Evolutionary conservation across 2,329 filamentous ascomycete species (phyloP).

Genomic region (Fusarium nurragi): DNA sequence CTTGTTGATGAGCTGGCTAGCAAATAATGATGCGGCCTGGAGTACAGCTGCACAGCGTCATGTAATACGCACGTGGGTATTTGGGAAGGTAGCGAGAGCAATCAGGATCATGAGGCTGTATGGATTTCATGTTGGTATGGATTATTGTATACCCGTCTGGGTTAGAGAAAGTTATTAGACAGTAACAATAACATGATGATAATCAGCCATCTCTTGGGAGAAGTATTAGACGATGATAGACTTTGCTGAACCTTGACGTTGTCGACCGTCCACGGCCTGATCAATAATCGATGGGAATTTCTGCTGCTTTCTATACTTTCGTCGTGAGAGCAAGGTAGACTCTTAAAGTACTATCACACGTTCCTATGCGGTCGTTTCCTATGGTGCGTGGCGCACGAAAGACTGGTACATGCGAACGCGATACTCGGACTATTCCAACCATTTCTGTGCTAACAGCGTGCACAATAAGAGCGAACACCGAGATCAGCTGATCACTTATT

Average conservation of each 20-base stretch:
- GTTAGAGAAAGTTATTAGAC: slow-evolving; percentile 10
- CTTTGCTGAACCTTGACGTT: neutral
- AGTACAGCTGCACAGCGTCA: neutral
- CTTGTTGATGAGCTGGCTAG: slow-evolving; percentile 63
- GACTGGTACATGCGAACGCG: no score
- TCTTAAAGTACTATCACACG: no score
- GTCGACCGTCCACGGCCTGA: no score
- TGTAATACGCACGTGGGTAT: neutral
- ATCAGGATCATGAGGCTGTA: neutral
- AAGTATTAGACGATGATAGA: neutral
- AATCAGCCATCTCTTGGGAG: neutral
- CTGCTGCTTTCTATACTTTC: no score
- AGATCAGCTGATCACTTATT: no score
- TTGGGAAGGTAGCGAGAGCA: neutral
- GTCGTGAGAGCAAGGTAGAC: no score
- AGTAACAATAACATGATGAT: slow-evolving; percentile 1
- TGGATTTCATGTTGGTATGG: neutral
- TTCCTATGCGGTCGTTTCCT: no score
- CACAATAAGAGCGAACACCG: no score
- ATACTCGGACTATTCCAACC: no score
- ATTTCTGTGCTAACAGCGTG: no score
- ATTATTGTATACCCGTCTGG: neutral
- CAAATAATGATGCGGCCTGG: slow-evolving; percentile 22
- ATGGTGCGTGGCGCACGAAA: no score
- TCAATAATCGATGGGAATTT: no score